These are phyloP conservation scores for Suillus paluster DNA, from an alignment of 768 basidiomycete genomes.

Conservation along the genomic window DNA sequence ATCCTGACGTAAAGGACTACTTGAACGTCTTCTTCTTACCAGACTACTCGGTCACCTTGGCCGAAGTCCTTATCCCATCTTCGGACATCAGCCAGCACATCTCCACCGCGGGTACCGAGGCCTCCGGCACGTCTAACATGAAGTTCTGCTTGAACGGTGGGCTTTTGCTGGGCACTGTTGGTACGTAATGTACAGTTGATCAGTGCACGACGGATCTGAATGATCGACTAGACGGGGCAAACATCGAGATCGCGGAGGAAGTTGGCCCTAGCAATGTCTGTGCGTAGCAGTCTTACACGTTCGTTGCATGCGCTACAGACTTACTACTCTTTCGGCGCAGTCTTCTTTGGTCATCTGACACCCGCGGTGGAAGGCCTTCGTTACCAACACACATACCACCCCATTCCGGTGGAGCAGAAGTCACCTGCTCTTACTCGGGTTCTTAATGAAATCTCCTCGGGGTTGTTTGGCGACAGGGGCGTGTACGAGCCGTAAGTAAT, in stretches of 20 bases:
- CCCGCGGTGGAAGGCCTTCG: constrained; percentile 87
- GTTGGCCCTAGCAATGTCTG: constrained; percentile 92
- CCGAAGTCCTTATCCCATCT: constrained; percentile 87
- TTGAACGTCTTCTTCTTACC: constrained; percentile 94
- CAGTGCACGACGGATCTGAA: neutral
- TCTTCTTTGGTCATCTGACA: constrained; percentile 91
- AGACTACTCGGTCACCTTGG: constrained; percentile 88
- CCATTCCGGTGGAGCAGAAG: constrained; percentile 79
- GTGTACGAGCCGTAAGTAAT: constrained; percentile 86
- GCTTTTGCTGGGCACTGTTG: constrained; percentile 83
- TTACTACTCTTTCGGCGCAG: constrained; percentile 37
- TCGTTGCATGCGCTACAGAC: neutral
- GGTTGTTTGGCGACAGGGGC: constrained; percentile 77
- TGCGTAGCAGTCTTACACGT: constrained; percentile 45
- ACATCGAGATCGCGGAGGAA: constrained; percentile 96
- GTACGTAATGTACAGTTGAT: constrained; percentile 32
- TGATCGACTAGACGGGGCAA: constrained; percentile 74
- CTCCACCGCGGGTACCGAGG: constrained; percentile 95
- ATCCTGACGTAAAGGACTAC: constrained; percentile 86
- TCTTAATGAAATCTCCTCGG: constrained; percentile 73
- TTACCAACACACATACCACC: constrained; percentile 84
- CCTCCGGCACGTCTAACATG: constrained; percentile 83
- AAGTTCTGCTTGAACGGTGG: constrained; percentile 93
- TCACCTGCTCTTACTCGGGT: constrained; percentile 83
- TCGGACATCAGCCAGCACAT: constrained; percentile 97